Percentiles rank a stretch among this genome's conserved stretches.
phyloP scores from a whole-genome alignment of 352 stramenopile species.

The Globisporangium alternatum region DNA sequence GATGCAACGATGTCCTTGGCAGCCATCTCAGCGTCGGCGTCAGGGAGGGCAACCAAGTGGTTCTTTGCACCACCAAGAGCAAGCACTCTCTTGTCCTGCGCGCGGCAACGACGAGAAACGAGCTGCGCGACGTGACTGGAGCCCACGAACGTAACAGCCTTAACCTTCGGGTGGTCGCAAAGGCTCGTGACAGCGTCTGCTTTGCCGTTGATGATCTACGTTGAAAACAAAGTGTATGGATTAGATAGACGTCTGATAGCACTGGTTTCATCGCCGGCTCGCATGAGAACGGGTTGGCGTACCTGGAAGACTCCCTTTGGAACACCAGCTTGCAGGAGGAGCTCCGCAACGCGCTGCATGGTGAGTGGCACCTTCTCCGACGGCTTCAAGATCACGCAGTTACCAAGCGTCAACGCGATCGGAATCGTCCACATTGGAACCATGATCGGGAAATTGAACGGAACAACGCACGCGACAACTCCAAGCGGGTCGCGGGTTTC shows the following conservation, averaged over 20 bases:
- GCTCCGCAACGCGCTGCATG: conserved; percentile 85
- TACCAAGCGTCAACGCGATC: conserved; percentile 95
- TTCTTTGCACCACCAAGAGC: conserved; percentile 97
- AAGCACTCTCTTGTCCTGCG: conserved; percentile 93
- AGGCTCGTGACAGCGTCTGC: conserved; percentile 89
- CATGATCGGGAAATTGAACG: conserved; percentile 99
- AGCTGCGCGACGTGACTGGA: conserved; percentile 92
- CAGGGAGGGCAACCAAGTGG: conserved; percentile 94
- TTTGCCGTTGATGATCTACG: conserved; percentile 92
- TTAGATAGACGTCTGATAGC: neutral
- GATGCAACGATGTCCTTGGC: conserved; percentile 94
- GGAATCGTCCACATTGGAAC: conserved; percentile 98
- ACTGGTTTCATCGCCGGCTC: neutral
- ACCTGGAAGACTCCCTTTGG: conserved; percentile 93
- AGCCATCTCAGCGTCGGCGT: conserved; percentile 91
- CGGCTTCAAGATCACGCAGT: conserved; percentile 97
- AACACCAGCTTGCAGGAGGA: conserved; percentile 92
- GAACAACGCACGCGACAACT: conserved; percentile 91
- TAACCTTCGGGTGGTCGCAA: conserved; percentile 90
- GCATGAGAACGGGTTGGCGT: neutral
- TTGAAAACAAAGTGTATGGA: neutral
- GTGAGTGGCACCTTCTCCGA: conserved; percentile 96
- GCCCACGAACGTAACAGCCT: conserved; percentile 95
- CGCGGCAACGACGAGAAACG: conserved; percentile 88
- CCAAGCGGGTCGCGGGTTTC: conserved; percentile 93